phyloP scores from a whole-genome alignment of 2,329 filamentous ascomycete genomes.

The Talaromyces marneffei region DNA sequence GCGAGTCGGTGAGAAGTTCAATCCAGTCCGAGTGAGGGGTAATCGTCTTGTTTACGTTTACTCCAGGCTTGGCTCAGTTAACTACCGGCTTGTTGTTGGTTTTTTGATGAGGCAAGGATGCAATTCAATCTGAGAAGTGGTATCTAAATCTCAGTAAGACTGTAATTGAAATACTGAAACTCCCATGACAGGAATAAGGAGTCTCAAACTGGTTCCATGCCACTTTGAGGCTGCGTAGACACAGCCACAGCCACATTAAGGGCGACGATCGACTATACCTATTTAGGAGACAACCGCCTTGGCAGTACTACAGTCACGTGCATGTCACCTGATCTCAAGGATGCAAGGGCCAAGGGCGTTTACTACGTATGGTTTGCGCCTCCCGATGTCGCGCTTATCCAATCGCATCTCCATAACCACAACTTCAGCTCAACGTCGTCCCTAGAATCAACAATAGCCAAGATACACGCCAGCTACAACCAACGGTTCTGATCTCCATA shows the following conservation, averaged over 20 bases:
- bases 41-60: not conserved
- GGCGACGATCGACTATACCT: not conserved
- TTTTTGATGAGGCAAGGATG: not conserved
- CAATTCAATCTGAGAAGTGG: not conserved
- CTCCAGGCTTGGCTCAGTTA: not conserved
- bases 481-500: not conserved
- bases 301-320: not conserved
- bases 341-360: not conserved
- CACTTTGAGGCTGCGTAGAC: conserved; percentile 2
- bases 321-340: not conserved
- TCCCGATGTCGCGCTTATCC: conserved; percentile 14
- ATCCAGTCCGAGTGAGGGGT: conserved; percentile 1
- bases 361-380: conserved; percentile 6
- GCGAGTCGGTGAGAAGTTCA: conserved; percentile 13
- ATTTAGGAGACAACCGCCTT: not conserved
- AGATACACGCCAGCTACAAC: not conserved
- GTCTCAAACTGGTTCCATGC: conserved; percentile 1
- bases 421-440: conserved; percentile 1
- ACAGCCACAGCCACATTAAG: conserved; percentile 9
- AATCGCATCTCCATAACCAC: not conserved
- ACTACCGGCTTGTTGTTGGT: not conserved
- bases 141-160: not conserved
- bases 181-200: not conserved
- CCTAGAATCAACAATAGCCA: not conserved
- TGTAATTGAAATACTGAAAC: conserved; percentile 1